phyloP scores from a whole-genome alignment of 164 flowering plant genomes.

The Aristolochia californica region DNA sequence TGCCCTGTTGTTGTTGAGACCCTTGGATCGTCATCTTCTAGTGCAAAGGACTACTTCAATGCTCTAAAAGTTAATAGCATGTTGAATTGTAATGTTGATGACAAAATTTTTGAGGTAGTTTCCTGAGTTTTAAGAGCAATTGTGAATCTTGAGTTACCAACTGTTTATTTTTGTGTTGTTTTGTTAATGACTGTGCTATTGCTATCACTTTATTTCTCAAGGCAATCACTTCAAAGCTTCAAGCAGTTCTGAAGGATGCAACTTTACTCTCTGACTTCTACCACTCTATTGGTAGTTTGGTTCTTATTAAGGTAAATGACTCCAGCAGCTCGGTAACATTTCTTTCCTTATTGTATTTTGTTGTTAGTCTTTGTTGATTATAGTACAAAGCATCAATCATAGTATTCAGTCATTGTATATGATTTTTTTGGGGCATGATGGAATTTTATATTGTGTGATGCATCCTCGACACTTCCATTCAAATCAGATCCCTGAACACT shows the following conservation, averaged over 20 bases:
- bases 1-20: conserved; percentile 38
- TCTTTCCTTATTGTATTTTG: too few species aligned
- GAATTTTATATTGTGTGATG: too few species aligned
- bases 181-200: too few species aligned
- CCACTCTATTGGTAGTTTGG: conserved; percentile 57
- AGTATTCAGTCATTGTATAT: too few species aligned
- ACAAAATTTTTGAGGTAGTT: conserved; percentile 47
- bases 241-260: conserved; percentile 43
- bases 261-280: conserved; percentile 68
- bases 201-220: conserved; percentile 11
- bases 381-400: too few species aligned
- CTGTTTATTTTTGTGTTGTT: background rate
- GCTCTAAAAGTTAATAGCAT: conserved; percentile 55
- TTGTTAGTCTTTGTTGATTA: too few species aligned
- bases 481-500: too few species aligned
- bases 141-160: background rate
- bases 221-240: conserved; percentile 51
- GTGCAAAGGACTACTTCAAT: conserved; percentile 43
- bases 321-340: background rate
- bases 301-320: conserved; percentile 59
- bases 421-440: too few species aligned
- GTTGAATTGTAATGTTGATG: conserved; percentile 45
- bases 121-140: conserved; percentile 1
- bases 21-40: conserved; percentile 47
- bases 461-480: too few species aligned